These are phyloP conservation scores for Pelargonium myrrhifolium DNA, from an alignment of 441 rosid genomes.

Conservation along the genomic window DNA sequence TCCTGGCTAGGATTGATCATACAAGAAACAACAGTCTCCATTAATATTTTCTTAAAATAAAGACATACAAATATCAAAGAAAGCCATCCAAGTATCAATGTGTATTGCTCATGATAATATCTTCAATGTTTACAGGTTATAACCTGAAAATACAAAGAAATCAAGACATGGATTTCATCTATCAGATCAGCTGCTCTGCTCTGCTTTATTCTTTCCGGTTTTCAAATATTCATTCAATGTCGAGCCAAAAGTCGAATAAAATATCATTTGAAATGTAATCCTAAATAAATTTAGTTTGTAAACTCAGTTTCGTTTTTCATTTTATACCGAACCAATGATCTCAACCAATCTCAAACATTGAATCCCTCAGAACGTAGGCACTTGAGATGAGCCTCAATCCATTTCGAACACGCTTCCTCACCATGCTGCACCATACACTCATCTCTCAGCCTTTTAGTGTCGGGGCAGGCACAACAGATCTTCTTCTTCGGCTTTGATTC, in stretches of 20 bases:
- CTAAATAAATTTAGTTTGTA: constrained; percentile 10
- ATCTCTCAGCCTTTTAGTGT: constrained; percentile 80
- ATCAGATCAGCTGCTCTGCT: background rate
- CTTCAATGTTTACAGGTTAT: too few relatives aligned
- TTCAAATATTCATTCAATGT: background rate
- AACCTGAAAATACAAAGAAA: too few relatives aligned
- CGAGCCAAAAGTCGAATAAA: background rate
- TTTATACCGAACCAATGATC: constrained; percentile 15
- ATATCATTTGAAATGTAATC: constrained; percentile 6
- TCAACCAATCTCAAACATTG: constrained; percentile 43
- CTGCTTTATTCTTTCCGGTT: background rate
- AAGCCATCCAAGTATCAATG: background rate
- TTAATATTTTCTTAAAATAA: too few relatives aligned
- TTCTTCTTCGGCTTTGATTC: constrained; percentile 80
- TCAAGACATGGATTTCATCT: too few relatives aligned
- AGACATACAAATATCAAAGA: background rate
- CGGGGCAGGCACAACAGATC: constrained; percentile 95
- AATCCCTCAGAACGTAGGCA: constrained; percentile 92
- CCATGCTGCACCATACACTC: constrained; percentile 85
- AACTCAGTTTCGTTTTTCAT: constrained; percentile 15
- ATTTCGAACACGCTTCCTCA: constrained; percentile 76
- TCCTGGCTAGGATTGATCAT: too few relatives aligned
- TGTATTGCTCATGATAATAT: background rate
- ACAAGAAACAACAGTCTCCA: too few relatives aligned
- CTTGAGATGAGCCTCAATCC: constrained; percentile 81